A percentile compares a stretch with the other conserved stretches of the same genome.
Conservation (phyloP, 192 early-diverging fungal species). For the Coemansia sp. region DNA sequence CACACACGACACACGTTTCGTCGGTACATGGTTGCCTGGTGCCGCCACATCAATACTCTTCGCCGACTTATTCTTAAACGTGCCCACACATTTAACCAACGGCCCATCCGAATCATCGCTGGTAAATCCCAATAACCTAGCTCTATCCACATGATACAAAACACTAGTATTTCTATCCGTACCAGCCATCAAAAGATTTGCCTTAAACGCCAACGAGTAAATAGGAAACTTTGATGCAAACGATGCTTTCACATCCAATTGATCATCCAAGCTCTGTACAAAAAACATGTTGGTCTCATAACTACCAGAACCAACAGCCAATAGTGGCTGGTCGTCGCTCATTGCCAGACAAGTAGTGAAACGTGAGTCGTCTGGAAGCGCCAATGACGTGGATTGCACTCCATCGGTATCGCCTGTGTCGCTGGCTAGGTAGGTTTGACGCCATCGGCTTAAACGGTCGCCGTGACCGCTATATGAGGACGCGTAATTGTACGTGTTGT, state of each 20-base stretch:
- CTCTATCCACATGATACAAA: slow-evolving; percentile 53
- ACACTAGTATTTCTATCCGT: slow-evolving; percentile 53
- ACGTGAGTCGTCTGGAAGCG: slow-evolving; percentile 44
- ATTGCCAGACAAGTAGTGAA: slow-evolving; percentile 55
- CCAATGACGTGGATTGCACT: slow-evolving; percentile 50
- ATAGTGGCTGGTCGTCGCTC: slow-evolving; percentile 47
- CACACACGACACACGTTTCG: slow-evolving; percentile 40
- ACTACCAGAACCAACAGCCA: slow-evolving; percentile 54
- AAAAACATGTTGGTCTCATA: slow-evolving; percentile 56
- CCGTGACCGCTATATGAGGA: slow-evolving; percentile 15
- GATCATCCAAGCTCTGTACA: slow-evolving; percentile 51
- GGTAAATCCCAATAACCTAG: slow-evolving; percentile 36
- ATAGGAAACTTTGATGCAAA: slow-evolving; percentile 58
- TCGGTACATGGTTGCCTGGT: slow-evolving; percentile 48
- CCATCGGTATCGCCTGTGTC: slow-evolving; percentile 40
- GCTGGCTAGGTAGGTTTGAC: slow-evolving; percentile 41
- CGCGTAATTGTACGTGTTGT: slow-evolving; percentile 15
- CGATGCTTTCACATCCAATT: slow-evolving; percentile 53
- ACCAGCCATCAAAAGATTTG: slow-evolving; percentile 47
- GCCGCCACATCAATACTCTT: slow-evolving; percentile 53
- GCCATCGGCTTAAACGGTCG: slow-evolving; percentile 29
- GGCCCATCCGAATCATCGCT: slow-evolving; percentile 23
- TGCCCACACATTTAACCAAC: slow-evolving; percentile 46
- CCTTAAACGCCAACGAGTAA: slow-evolving; percentile 47
- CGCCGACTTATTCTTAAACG: slow-evolving; percentile 54